Evolutionary conservation across 2,329 filamentous ascomycete genomes (phyloP).

Genomic region (Triangularia verruculosa): DNA sequence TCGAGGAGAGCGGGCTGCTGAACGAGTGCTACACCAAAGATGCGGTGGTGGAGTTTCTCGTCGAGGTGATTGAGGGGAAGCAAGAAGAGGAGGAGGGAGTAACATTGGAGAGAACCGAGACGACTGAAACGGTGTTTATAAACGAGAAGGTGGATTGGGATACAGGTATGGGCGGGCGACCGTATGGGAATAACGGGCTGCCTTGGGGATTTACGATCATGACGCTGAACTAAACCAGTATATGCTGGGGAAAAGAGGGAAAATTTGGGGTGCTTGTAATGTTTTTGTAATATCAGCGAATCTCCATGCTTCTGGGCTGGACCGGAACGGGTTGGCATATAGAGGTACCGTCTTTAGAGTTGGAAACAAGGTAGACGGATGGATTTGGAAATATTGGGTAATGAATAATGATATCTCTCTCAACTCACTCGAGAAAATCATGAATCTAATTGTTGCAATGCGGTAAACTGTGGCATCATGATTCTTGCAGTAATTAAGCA

Average conservation of each 20-base stretch:
- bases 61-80: slow-evolving; percentile 30
- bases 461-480: background rate
- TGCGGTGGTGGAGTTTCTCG: slow-evolving; percentile 35
- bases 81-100: background rate
- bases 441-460: background rate
- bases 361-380: background rate
- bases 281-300: background rate
- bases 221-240: slow-evolving; percentile 33
- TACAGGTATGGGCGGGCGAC: slow-evolving; percentile 31
- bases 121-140: slow-evolving; percentile 11
- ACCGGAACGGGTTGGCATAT: background rate
- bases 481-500: background rate
- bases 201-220: slow-evolving; percentile 40
- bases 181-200: slow-evolving; percentile 37
- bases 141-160: slow-evolving; percentile 29
- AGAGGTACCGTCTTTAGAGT: background rate
- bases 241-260: background rate
- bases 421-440: background rate
- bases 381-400: background rate
- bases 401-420: background rate
- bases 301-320: background rate
- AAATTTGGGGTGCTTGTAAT: background rate
- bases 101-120: background rate
- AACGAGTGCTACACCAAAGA: slow-evolving; percentile 34
- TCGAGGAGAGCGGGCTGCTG: slow-evolving; percentile 34